Percentiles rank a stretch among this genome's conserved stretches.
Evolutionary conservation across 139 green algal genomes (phyloP).

Genomic region (Haematococcus lacustris): DNA sequence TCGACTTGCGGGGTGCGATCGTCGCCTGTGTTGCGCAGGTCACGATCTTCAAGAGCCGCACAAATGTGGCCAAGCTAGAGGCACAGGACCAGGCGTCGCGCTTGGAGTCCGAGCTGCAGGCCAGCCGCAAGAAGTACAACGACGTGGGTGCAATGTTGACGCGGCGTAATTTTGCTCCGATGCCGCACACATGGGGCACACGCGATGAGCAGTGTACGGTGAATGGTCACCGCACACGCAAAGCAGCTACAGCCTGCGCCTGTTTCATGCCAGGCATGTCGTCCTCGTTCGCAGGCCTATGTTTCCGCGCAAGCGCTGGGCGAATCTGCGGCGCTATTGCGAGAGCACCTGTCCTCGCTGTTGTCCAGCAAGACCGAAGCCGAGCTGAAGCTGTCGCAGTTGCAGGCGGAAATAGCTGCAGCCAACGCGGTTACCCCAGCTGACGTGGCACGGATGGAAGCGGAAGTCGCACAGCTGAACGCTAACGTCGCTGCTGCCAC

Average conservation of each 20-base stretch:
- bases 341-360: constrained; percentile 15
- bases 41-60: constrained; percentile 60
- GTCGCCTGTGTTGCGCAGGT: too few species aligned
- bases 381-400: constrained; percentile 23
- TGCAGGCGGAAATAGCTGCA: constrained; percentile 18
- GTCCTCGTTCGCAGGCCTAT: constrained; percentile 23
- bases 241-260: background rate
- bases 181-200: too few species aligned
- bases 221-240: background rate
- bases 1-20: too few species aligned
- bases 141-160: constrained; percentile 11
- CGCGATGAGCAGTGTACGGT: background rate
- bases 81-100: constrained; percentile 37
- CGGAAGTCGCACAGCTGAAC: constrained; percentile 33
- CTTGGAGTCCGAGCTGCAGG: constrained; percentile 33
- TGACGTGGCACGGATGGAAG: constrained; percentile 23
- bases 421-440: background rate
- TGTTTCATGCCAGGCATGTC: constrained; percentile 6
- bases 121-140: constrained; percentile 40
- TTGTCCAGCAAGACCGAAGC: constrained; percentile 14
- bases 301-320: constrained; percentile 8
- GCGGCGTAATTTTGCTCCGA: too few species aligned
- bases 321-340: constrained; percentile 4
- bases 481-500: background rate
- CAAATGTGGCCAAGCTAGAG: constrained; percentile 53